phyloP scores from a whole-genome alignment of 2,329 filamentous ascomycete species.

The Chaetomiaceae sp. region DNA sequence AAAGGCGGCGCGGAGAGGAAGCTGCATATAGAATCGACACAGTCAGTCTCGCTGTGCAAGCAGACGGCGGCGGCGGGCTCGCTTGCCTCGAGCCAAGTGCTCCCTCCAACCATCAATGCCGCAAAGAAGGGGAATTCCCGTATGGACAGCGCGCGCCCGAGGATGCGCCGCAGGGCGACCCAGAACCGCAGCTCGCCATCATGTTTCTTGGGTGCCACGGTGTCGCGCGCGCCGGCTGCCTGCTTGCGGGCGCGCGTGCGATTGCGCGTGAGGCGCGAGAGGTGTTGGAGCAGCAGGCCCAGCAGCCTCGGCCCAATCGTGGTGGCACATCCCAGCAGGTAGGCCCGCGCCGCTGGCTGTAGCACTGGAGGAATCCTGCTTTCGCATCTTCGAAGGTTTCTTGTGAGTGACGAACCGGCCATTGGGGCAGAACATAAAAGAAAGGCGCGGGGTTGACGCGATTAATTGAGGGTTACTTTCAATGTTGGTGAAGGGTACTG shows the following conservation, averaged over 20 bases:
- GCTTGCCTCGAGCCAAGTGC: constrained; percentile 54
- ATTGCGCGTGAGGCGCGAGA: constrained; percentile 33
- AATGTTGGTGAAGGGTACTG: no score
- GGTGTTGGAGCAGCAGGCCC: constrained; percentile 46
- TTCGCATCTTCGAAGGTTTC: constrained; percentile 18
- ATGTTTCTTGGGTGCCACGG: neutral
- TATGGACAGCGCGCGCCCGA: constrained; percentile 47
- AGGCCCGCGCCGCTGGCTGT: constrained; percentile 53
- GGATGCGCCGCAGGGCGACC: constrained; percentile 34
- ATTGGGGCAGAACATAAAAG: no score
- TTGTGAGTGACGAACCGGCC: neutral
- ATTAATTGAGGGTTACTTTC: no score
- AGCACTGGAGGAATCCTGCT: constrained; percentile 42
- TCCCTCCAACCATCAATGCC: constrained; percentile 54
- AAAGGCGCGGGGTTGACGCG: no score
- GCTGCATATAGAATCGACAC: constrained; percentile 24
- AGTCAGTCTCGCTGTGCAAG: no score
- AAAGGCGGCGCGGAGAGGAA: constrained; percentile 29
- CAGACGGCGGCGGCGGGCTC: neutral
- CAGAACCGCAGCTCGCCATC: constrained; percentile 27
- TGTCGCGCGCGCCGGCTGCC: constrained; percentile 2
- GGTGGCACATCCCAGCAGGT: constrained; percentile 55
- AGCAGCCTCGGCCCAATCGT: constrained; percentile 51
- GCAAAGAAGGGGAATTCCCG: constrained; percentile 58
- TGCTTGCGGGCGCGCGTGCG: no score